phyloP scores from a whole-genome alignment of 495 filamentous ascomycete species.

The Lasiosphaeria hispida region DNA sequence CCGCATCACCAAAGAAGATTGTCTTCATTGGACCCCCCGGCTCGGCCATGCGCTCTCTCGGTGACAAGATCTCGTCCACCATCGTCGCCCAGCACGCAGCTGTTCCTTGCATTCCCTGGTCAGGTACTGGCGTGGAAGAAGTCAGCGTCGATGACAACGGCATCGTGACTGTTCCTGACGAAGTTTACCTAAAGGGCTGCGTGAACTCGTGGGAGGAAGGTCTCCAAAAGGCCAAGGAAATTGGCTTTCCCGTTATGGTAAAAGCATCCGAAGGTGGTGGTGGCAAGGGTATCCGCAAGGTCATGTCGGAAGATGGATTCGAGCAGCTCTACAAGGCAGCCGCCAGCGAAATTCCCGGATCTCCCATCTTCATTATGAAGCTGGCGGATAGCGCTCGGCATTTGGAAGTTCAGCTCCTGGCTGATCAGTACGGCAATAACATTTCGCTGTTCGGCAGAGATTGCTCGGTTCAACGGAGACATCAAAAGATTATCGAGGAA shows the following conservation, averaged over 20 bases:
- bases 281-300: conserved; percentile 99
- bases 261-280: conserved; percentile 99
- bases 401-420: conserved; percentile 94
- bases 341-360: conserved; percentile 96
- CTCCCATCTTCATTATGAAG: conserved; percentile 99
- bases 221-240: conserved; percentile 78
- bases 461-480: conserved; percentile 96
- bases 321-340: conserved; percentile 85
- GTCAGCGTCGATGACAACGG: conserved; percentile 76
- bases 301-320: conserved; percentile 82
- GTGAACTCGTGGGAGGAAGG: conserved; percentile 85
- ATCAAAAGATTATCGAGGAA: conserved; percentile 99
- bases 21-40: conserved; percentile 98
- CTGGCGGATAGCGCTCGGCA: conserved; percentile 93
- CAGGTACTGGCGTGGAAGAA: conserved; percentile 82
- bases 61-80: conserved; percentile 99
- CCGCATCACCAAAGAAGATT: conserved; percentile 95
- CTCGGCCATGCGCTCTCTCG: conserved; percentile 96
- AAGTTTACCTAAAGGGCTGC: conserved; percentile 88
- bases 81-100: conserved; percentile 97
- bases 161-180: conserved; percentile 87
- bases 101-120: conserved; percentile 99
- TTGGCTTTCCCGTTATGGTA: conserved; percentile 99
- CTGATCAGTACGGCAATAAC: conserved; percentile 99
- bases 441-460: conserved; percentile 98